Evolutionary conservation across 768 basidiomycete genomes (phyloP), one percentile per base, ranked within the genome.

Genomic region (Suillus placidus): DNA sequence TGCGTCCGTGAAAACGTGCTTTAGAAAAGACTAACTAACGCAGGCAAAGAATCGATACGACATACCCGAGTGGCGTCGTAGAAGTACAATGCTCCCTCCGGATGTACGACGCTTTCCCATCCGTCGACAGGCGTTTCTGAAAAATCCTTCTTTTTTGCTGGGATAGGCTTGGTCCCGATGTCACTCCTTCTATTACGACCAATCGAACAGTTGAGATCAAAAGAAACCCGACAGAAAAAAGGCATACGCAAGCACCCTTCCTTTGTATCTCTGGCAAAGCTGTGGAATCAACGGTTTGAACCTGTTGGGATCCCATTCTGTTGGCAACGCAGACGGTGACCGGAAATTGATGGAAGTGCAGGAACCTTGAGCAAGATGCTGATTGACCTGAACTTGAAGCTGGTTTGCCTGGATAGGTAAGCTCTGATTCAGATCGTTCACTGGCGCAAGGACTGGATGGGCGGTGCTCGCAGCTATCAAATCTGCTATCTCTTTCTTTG

Each of bases 1-100:
- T 49, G 49, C 34, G 26, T 64, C 64, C 4, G 64, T 64, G 32
- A 64, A 64, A 56, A 35, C 57, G n/a, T 32, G 63, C 63, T 63
- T 40, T 42, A 26, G 12, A 13, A 4, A 30, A n/a, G n/a, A n/a
- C n/a, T n/a, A n/a, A n/a, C n/a, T 12, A 58, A 30, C 6, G 10
- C 30, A 32, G 10, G 38, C 9, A n/a, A 38, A 43, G 4, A 6
- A 43, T 43, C 9, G 6, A 58, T 16, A 13, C 16, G 3, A 42
- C 63, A 20, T 23, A 63, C 63, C 32, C 43, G 30, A 6, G 20
- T 23, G 1, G 54, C 18, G 4, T 63, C n/a, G 2, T 42, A 63
- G 37, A 60, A 63, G 35, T 63, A 63, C 13, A 55, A 9, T 10
- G 55, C 55, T 63, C 63, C 63, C 30, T 63, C 63, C 7, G 63